Evolutionary conservation across 768 basidiomycete genomes (phyloP).

Genomic region (Paxillus rubicundulus): DNA sequence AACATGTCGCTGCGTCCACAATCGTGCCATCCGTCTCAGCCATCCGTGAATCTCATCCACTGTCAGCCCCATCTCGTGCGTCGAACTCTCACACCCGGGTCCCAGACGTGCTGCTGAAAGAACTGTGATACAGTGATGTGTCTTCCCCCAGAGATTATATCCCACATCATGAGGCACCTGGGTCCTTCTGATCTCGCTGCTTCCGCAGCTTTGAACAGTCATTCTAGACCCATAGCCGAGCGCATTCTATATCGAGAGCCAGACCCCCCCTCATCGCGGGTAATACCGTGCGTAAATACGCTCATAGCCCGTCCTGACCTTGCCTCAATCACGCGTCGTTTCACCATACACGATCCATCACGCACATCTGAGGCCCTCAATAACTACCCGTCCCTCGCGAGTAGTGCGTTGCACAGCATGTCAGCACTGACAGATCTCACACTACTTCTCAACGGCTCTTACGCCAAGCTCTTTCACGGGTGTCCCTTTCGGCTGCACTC

Average conservation of each 20-base stretch:
- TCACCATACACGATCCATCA: constrained; percentile 5
- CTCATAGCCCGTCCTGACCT: constrained; percentile 7
- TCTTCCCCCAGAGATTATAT: constrained; percentile 10
- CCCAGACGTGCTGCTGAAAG: background rate
- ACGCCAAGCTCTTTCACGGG: constrained; percentile 17
- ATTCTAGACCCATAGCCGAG: constrained; percentile 6
- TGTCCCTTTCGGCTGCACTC: constrained; percentile 25
- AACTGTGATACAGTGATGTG: background rate
- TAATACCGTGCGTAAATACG: constrained; percentile 13
- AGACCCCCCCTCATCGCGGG: background rate
- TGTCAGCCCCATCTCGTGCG: background rate
- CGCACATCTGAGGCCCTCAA: background rate
- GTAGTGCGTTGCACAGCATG: constrained; percentile 20
- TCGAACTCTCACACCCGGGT: background rate
- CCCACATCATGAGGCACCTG: constrained; percentile 5
- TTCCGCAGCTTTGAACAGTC: background rate
- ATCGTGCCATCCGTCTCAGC: background rate
- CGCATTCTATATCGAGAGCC: constrained; percentile 7
- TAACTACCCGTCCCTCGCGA: constrained; percentile 13
- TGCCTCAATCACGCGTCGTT: constrained; percentile 7
- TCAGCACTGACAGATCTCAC: constrained; percentile 23
- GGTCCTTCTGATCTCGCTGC: constrained; percentile 3
- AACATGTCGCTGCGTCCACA: background rate
- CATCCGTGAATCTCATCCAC: background rate
- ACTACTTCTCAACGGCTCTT: constrained; percentile 21